Conservation (phyloP, 1,139 yeast species). For the Debaryomyces coudertii region DNA sequence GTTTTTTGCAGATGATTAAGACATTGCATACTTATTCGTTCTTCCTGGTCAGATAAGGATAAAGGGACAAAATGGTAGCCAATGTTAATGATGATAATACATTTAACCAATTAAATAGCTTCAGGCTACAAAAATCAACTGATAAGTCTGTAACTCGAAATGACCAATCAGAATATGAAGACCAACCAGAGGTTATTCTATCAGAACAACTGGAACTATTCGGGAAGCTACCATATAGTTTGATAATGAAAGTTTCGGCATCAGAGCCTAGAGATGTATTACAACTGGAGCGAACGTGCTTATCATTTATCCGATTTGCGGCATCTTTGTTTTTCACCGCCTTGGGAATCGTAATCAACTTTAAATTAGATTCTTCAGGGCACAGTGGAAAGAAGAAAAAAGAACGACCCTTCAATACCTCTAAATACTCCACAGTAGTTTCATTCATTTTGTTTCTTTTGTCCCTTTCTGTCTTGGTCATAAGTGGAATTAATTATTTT, state of each 20-base stretch:
- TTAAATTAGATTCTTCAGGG: slow-evolving; percentile 43
- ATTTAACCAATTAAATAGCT: neutral
- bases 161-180: neutral
- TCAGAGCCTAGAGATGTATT: slow-evolving; percentile 66
- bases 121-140: neutral
- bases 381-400: slow-evolving; percentile 13
- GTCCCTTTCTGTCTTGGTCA: slow-evolving; percentile 41
- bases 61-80: neutral
- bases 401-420: slow-evolving; percentile 11
- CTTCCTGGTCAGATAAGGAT: neutral
- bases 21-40: neutral
- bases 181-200: neutral
- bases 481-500: slow-evolving; percentile 50
- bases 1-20: neutral
- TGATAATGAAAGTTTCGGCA: slow-evolving; percentile 45
- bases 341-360: slow-evolving; percentile 54
- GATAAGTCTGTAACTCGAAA: neutral
- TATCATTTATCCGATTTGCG: slow-evolving; percentile 56
- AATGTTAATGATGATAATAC: neutral
- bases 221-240: slow-evolving; percentile 22
- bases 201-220: neutral
- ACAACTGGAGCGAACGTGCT: slow-evolving; percentile 61
- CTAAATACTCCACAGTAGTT: slow-evolving; percentile 35
- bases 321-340: slow-evolving; percentile 54
- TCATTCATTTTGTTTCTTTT: slow-evolving; percentile 44